phyloP scores from a whole-genome alignment of 1,139 yeast species.

The Geotrichum macrosporum region DNA sequence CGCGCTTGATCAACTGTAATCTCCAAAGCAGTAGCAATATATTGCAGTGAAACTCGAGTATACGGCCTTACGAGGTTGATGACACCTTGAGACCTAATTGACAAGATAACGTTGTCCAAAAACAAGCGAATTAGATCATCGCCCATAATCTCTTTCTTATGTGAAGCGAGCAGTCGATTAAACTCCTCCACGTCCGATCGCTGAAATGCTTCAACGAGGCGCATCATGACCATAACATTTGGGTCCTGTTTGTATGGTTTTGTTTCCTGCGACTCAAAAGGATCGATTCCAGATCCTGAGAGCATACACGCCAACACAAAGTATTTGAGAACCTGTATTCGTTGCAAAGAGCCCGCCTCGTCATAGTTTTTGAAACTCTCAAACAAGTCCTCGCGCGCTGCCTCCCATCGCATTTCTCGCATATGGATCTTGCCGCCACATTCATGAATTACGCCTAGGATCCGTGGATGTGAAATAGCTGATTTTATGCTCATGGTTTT shows the following conservation, averaged over 20 bases:
- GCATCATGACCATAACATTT: conserved; percentile 38
- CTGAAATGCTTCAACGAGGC: conserved; percentile 40
- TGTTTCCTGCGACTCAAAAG: conserved; percentile 53
- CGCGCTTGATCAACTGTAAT: conserved; percentile 39
- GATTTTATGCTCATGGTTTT: conserved; percentile 49
- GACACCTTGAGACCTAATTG: conserved; percentile 38
- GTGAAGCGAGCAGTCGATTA: conserved; percentile 31
- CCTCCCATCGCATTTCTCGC: conserved; percentile 55
- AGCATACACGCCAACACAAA: conserved; percentile 60
- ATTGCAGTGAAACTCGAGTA: conserved; percentile 36
- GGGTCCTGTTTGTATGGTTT: conserved; percentile 43
- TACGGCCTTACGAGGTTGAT: conserved; percentile 41
- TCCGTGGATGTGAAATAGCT: conserved; percentile 71
- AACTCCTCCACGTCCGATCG: conserved; percentile 40
- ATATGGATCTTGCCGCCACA: conserved; percentile 71
- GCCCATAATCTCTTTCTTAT: conserved; percentile 31
- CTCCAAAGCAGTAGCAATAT: conserved; percentile 34
- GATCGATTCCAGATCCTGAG: conserved; percentile 60
- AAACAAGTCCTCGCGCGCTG: conserved; percentile 62
- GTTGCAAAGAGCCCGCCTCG: conserved; percentile 64
- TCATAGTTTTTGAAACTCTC: conserved; percentile 73
- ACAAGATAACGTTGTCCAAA: conserved; percentile 35
- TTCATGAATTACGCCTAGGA: conserved; percentile 66
- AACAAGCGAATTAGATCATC: conserved; percentile 33
- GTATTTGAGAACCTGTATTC: conserved; percentile 55